phyloP scores from a whole-genome alignment of 2,329 filamentous ascomycete genomes.

The Talaromyces marneffei region DNA sequence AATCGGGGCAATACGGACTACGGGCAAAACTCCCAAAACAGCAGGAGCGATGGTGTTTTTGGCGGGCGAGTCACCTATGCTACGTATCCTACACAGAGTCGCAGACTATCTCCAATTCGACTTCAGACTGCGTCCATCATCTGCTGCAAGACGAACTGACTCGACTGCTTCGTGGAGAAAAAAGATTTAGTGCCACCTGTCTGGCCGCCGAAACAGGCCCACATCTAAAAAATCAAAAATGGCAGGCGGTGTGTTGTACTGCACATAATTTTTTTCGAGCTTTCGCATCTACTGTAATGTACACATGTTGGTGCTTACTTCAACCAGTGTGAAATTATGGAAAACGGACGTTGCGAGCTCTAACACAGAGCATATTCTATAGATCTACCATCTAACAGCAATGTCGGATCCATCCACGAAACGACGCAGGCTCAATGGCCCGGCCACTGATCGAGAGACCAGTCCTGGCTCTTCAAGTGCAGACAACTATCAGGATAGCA shows the following conservation, averaged over 20 bases:
- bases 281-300: not conserved
- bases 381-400: not conserved
- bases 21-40: not conserved
- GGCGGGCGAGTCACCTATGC: not conserved
- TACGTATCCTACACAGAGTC: not conserved
- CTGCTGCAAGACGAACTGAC: not conserved
- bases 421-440: slow-evolving; percentile 13
- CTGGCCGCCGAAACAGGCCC: not conserved
- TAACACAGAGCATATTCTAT: not conserved
- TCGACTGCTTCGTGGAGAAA: not conserved
- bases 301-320: not conserved
- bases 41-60: not conserved
- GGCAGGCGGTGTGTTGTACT: slow-evolving; percentile 6
- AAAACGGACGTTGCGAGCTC: not conserved
- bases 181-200: not conserved
- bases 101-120: not conserved
- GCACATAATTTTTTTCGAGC: slow-evolving; percentile 4
- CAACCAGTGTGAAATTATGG: not conserved
- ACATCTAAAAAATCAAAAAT: not conserved
- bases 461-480: not conserved
- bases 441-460: not conserved
- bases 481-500: not conserved
- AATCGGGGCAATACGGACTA: slow-evolving; percentile 3
- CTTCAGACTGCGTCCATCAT: not conserved
- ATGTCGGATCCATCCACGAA: slow-evolving; percentile 12